Evolutionary conservation across 1,139 yeast genomes (phyloP).

Genomic region (Yamadazyma atmosphaerica): DNA sequence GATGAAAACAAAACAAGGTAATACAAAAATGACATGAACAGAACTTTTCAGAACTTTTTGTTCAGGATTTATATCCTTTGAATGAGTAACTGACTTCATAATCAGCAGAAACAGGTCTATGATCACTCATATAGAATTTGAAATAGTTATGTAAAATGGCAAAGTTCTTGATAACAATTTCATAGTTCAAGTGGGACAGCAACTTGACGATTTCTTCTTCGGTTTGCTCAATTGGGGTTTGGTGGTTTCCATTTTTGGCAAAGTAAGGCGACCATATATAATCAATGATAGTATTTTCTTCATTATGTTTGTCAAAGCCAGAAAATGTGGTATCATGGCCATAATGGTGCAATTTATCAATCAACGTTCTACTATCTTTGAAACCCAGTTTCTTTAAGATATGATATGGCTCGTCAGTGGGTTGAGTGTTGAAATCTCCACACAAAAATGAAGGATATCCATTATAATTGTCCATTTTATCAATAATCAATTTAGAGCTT

Average conservation of each 20-base stretch:
- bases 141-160: constrained; percentile 49
- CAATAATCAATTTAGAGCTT: constrained; percentile 47
- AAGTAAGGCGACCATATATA: constrained; percentile 48
- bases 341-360: constrained; percentile 29
- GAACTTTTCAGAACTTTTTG: too few species aligned
- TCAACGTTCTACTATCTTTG: constrained; percentile 31
- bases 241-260: constrained; percentile 24
- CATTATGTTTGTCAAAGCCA: constrained; percentile 44
- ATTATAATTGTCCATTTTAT: constrained; percentile 39
- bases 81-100: constrained; percentile 11
- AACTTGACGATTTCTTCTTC: constrained; percentile 10
- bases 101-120: constrained; percentile 50
- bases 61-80: too few species aligned
- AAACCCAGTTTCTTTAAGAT: constrained; percentile 35
- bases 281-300: constrained; percentile 34
- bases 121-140: constrained; percentile 50
- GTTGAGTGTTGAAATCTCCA: constrained; percentile 60
- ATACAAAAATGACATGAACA: too few species aligned
- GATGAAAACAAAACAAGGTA: too few species aligned
- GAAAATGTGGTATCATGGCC: constrained; percentile 51
- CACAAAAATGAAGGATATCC: constrained; percentile 41
- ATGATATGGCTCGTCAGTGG: constrained; percentile 49
- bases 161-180: constrained; percentile 27
- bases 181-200: constrained; percentile 19
- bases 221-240: constrained; percentile 5